Percentiles rank a stretch among this genome's conserved stretches.
These are phyloP conservation scores for Leccinum griseonigrum DNA, from an alignment of 1,284 basidiomycete species.

Conservation along the genomic window DNA sequence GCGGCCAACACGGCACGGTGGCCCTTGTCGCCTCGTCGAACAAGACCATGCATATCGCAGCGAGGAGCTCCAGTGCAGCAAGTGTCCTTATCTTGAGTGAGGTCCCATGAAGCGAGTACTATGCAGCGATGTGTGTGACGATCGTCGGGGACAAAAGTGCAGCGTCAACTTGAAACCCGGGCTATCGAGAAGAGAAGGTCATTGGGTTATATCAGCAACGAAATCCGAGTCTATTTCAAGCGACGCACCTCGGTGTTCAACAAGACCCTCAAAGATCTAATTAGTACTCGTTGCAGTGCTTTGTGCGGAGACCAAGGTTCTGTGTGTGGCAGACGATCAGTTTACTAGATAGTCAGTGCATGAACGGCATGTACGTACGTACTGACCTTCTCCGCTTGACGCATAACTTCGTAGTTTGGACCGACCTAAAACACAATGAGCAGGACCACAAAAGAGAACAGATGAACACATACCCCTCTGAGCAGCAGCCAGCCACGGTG, in stretches of 20 bases:
- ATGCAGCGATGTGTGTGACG: constrained; percentile 63
- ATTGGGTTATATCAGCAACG: constrained; percentile 2
- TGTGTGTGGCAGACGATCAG: too few relatives aligned
- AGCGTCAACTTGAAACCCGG: constrained; percentile 58
- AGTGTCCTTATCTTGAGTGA: constrained; percentile 73
- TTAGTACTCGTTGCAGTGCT: constrained; percentile 24
- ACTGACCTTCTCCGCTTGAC: too few relatives aligned
- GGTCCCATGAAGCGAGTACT: constrained; percentile 62
- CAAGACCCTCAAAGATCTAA: constrained; percentile 80
- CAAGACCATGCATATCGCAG: constrained; percentile 79
- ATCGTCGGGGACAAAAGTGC: constrained; percentile 66
- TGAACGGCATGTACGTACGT: too few relatives aligned
- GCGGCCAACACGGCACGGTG: constrained; percentile 75
- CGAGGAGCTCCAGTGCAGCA: constrained; percentile 70
- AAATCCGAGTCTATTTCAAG: constrained; percentile 27
- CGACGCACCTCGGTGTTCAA: constrained; percentile 21
- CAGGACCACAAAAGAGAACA: too few relatives aligned
- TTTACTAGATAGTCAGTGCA: too few relatives aligned
- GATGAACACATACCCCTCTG: too few relatives aligned
- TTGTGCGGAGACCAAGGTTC: too few relatives aligned
- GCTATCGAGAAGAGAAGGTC: constrained; percentile 36
- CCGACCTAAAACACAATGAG: too few relatives aligned
- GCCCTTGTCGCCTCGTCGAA: constrained; percentile 51
- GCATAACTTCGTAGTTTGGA: too few relatives aligned
- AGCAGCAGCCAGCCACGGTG: too few relatives aligned